Evolutionary conservation across 73 alveolate species (phyloP), one percentile per base, ranked within the genome.

Genomic region (Paramecium tetraurelia): DNA sequence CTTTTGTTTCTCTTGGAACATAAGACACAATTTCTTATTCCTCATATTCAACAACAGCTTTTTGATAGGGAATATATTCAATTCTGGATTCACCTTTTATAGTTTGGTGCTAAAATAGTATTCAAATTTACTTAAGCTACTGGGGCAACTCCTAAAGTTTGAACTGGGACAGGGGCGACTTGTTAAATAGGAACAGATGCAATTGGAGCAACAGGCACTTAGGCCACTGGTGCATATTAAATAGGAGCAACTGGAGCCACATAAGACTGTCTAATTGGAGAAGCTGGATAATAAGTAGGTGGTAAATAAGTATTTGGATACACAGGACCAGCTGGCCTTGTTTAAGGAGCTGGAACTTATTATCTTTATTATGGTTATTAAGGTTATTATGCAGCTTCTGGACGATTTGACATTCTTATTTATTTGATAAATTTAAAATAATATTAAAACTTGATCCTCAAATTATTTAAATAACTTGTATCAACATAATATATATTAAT

Each of bases 21-120:
- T 88, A 88, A 16, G 70, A 63, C n/a, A 88, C 94, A 41, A 76
- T 53, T 70, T 88, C 85, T 31, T 70, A 76, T 36, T 76, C 94
- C 29, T 88, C 94, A 50, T 88, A 88, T 70, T 88, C 94, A 16
- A 88, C 58, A 21, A 88, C 94, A 22, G 94, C 70, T 44, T 88
- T 88, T 53, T 88, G 33, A 41, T 88, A 88, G 12, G 94, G 94
- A 63, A 88, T 53, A 43, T 88, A 88, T 70, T 88, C 94, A 12
- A 88, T 88, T 88, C 94, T 88, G 2, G 94, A 88, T 70, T 88
- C 94, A 29, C 94, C 94, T 83, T 70, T 88, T 76, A 88, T 77
- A 4, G 89, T 12, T 21, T 77, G 86, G 43, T 71, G 59, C 50
- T 71, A 33, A 7, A 36, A 71, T 27, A 5, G 0, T 9, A 71